Conservation (phyloP, 2,329 filamentous ascomycete genomes). For the Hypoxylon sp. region DNA sequence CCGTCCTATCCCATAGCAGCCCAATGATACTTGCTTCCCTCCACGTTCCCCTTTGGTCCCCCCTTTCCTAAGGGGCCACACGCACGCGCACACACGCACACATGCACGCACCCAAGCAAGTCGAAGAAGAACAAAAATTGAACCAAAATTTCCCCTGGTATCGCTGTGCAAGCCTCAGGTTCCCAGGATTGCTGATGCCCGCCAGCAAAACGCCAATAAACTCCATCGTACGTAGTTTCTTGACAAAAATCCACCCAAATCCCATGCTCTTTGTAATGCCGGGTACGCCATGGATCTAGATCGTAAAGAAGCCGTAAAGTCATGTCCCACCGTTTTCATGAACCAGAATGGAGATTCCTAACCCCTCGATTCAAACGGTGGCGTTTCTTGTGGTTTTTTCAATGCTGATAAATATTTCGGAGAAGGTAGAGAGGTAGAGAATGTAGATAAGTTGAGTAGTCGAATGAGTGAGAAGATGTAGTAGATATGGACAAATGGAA, state of each 20-base stretch:
- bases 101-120: conserved; percentile 8
- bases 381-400: conserved; percentile 29
- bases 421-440: conserved; percentile 37
- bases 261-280: conserved; percentile 39
- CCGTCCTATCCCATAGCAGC: conserved; percentile 31
- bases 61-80: conserved; percentile 28
- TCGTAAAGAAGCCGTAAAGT: conserved; percentile 44
- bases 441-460: conserved; percentile 14
- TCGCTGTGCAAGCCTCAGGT: conserved; percentile 38
- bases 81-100: conserved; percentile 11
- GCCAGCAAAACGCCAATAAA: conserved; percentile 46
- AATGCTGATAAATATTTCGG: conserved; percentile 40
- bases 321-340: conserved; percentile 36
- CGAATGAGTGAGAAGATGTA: conserved; percentile 14
- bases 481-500: conserved; percentile 49
- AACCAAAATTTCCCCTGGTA: conserved; percentile 41
- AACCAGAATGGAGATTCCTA: conserved; percentile 8
- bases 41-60: conserved; percentile 21
- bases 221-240: conserved; percentile 42
- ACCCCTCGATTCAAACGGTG: conserved; percentile 21
- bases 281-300: conserved; percentile 41
- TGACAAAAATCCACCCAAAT: conserved; percentile 39
- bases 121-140: conserved; percentile 22
- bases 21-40: conserved; percentile 24
- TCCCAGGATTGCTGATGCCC: conserved; percentile 40